These are phyloP conservation scores for Glycyrrhiza uralensis DNA, from an alignment of 306 rosid genomes.

Conservation along the genomic window DNA sequence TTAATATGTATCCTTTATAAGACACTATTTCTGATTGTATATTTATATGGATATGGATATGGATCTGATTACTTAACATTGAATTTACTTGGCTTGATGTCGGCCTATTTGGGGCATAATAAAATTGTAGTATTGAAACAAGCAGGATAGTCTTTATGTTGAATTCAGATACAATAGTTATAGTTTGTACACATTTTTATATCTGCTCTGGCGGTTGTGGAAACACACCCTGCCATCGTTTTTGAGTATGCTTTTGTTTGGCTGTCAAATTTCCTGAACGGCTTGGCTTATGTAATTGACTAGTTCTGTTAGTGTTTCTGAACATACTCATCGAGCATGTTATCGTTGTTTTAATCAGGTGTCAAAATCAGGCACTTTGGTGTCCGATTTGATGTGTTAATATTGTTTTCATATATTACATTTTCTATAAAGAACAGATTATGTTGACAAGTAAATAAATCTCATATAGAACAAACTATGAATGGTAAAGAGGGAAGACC, in stretches of 20 bases:
- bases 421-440: too few relatives aligned
- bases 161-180: neutral
- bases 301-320: too few relatives aligned
- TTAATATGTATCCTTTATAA: constrained; percentile 4
- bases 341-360: too few relatives aligned
- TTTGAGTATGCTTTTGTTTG: neutral
- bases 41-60: constrained; percentile 4
- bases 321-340: too few relatives aligned
- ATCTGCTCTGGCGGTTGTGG: neutral
- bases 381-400: too few relatives aligned
- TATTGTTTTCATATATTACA: too few relatives aligned
- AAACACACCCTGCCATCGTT: neutral
- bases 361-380: too few relatives aligned
- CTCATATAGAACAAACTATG: too few relatives aligned
- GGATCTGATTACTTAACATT: neutral
- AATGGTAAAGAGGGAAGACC: too few relatives aligned
- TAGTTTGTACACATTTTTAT: neutral
- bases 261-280: neutral
- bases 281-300: neutral
- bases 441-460: too few relatives aligned
- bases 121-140: neutral
- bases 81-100: neutral
- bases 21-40: constrained; percentile 16
- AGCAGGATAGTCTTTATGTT: neutral
- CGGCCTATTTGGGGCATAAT: neutral